A percentile compares a stretch with the other conserved stretches of the same genome.
phyloP scores from a whole-genome alignment of 108 stramenopile species.

The Epithemia pelagica region DNA sequence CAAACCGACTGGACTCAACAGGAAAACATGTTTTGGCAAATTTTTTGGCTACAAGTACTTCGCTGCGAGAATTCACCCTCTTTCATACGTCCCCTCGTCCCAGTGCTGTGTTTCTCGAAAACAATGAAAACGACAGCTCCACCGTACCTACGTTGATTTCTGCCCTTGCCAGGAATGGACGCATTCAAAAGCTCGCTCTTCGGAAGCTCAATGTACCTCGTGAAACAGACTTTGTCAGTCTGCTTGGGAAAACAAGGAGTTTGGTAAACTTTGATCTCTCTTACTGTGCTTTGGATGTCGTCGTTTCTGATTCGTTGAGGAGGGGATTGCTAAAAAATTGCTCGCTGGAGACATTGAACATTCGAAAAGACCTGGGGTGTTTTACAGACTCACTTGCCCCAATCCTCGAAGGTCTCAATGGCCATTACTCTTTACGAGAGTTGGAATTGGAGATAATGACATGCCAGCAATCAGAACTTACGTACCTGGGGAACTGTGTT shows the following conservation, averaged over 20 bases:
- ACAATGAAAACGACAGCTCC: not conserved
- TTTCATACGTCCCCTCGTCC: not conserved
- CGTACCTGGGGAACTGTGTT: not conserved
- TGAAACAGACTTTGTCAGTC: not conserved
- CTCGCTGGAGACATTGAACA: not conserved
- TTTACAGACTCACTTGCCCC: not conserved
- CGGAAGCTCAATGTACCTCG: not conserved
- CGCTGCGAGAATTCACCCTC: not conserved
- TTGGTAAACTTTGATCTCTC: not conserved
- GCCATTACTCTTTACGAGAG: not conserved
- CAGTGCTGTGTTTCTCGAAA: not conserved
- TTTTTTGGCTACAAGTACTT: not conserved
- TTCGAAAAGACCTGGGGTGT: not conserved
- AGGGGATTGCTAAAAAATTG: not conserved
- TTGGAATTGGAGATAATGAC: not conserved
- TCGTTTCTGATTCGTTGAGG: not conserved
- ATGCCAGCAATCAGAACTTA: not conserved
- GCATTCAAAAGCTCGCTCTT: not conserved
- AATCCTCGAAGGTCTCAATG: not conserved
- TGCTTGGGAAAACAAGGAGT: not conserved
- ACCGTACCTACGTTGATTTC: not conserved
- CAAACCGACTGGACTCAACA: not conserved
- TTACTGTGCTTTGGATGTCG: not conserved
- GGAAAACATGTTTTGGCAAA: not conserved
- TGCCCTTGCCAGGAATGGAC: not conserved